These are phyloP conservation scores for Sporobolus alterniflorus DNA, from an alignment of 202 grass and related monocot species.

Conservation along the genomic window DNA sequence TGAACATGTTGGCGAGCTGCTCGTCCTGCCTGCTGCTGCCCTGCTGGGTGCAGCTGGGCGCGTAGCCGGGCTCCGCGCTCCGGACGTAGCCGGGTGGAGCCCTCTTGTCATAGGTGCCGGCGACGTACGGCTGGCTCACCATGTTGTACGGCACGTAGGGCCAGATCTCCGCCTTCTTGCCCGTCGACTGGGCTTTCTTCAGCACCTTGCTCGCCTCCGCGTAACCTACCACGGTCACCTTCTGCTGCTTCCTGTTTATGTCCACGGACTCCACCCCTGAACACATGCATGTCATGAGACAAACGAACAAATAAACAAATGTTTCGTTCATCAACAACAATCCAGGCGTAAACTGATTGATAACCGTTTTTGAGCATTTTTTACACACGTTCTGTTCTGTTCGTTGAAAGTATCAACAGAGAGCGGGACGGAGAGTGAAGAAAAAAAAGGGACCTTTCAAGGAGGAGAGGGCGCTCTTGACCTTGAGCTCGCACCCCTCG, in stretches of 20 bases:
- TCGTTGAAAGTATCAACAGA: too few relatives aligned
- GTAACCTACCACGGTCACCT: slow-evolving; percentile 64
- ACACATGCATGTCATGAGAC: not conserved
- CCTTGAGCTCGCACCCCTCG: slow-evolving; percentile 77
- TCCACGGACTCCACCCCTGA: slow-evolving; percentile 67
- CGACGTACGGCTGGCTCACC: slow-evolving; percentile 63
- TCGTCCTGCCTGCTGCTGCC: slow-evolving; percentile 45
- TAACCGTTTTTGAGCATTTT: not conserved
- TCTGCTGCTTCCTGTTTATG: slow-evolving; percentile 79
- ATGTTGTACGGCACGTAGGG: slow-evolving; percentile 70
- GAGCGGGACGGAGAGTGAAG: too few relatives aligned
- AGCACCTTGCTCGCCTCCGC: slow-evolving; percentile 72
- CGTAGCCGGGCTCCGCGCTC: slow-evolving; percentile 42
- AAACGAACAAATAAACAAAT: not conserved
- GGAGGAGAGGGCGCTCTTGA: slow-evolving; percentile 68
- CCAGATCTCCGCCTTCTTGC: slow-evolving; percentile 81
- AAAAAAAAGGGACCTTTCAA: slow-evolving; percentile 49
- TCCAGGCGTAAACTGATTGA: not conserved
- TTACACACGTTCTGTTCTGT: too few relatives aligned
- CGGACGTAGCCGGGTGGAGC: slow-evolving; percentile 73
- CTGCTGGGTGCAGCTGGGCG: slow-evolving; percentile 10
- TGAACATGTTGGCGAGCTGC: slow-evolving; percentile 77
- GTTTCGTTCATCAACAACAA: not conserved
- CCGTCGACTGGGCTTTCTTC: slow-evolving; percentile 69
- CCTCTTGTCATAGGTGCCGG: slow-evolving; percentile 69